Conservation (phyloP, 169 alveolate species). For the Plasmodium berghei region DNA sequence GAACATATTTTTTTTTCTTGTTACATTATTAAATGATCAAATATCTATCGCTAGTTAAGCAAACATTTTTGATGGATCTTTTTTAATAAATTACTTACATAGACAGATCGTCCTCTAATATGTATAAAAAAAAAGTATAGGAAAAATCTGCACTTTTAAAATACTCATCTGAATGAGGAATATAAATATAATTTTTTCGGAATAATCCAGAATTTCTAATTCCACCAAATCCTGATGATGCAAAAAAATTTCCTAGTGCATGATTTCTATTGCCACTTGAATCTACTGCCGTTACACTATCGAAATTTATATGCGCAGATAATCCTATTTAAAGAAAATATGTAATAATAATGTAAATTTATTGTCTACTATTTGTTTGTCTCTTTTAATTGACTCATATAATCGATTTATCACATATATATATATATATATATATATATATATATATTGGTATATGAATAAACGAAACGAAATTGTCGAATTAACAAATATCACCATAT, state of each 20-base stretch:
- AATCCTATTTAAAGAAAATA: conserved; percentile 77
- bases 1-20: neutral
- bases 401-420: too few species aligned
- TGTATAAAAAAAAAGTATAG: conserved; percentile 83
- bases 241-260: conserved; percentile 87
- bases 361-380: too few species aligned
- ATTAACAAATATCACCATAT: conserved; percentile 53
- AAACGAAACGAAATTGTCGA: neutral
- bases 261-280: conserved; percentile 89
- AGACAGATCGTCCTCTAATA: conserved; percentile 86
- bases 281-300: conserved; percentile 86
- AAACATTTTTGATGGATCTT: neutral
- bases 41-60: neutral
- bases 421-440: too few species aligned
- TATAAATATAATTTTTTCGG: conserved; percentile 86
- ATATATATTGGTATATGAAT: conserved; percentile 1
- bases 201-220: conserved; percentile 88
- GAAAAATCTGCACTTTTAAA: conserved; percentile 85
- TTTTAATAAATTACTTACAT: conserved; percentile 45
- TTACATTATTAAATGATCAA: neutral
- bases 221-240: conserved; percentile 92
- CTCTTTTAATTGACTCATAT: too few species aligned
- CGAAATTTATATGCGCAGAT: conserved; percentile 86
- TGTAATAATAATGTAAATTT: neutral
- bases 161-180: conserved; percentile 79